Conservation (phyloP, 257 asterid genomes). For the Striga asiatica region DNA sequence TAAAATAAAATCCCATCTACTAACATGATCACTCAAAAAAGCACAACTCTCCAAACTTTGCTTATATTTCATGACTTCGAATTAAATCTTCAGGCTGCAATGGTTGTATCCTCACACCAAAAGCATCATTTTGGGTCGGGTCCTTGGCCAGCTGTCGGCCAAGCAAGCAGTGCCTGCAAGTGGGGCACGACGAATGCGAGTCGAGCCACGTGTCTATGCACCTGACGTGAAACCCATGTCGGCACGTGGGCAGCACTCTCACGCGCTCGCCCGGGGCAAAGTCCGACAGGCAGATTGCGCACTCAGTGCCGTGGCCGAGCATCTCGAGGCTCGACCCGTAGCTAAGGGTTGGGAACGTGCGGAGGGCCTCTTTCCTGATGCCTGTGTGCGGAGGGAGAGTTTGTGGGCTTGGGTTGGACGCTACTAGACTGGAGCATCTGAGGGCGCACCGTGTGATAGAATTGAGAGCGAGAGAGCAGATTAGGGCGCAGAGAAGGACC, state of each 20-base stretch:
- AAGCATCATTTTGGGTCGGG: slow-evolving; percentile 11
- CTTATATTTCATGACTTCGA: slow-evolving; percentile 22
- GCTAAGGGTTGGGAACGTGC: slow-evolving; percentile 28
- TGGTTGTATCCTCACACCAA: slow-evolving; percentile 28
- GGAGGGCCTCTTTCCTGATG: slow-evolving; percentile 40
- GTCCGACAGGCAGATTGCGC: slow-evolving; percentile 44
- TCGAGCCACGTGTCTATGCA: slow-evolving; percentile 43
- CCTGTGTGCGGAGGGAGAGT: slow-evolving; percentile 37
- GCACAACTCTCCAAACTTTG: too few relatives aligned
- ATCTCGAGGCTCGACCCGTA: slow-evolving; percentile 24
- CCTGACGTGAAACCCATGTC: slow-evolving; percentile 42
- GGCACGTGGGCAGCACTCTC: slow-evolving; percentile 38
- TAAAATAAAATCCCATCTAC: too few relatives aligned
- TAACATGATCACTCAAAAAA: too few relatives aligned
- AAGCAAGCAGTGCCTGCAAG: slow-evolving; percentile 50
- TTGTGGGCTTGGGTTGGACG: slow-evolving; percentile 14
- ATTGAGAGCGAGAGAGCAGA: slow-evolving; percentile 48
- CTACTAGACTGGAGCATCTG: slow-evolving; percentile 27
- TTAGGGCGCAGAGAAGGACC: slow-evolving; percentile 46
- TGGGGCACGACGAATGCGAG: slow-evolving; percentile 50
- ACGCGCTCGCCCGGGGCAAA: slow-evolving; percentile 28
- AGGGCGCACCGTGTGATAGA: slow-evolving; percentile 48
- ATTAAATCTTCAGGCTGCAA: slow-evolving; percentile 39
- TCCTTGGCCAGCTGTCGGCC: too few relatives aligned
- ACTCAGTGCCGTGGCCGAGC: slow-evolving; percentile 35